phyloP scores from a whole-genome alignment of 352 stramenopile species.

The Globisporangium spiculum region DNA sequence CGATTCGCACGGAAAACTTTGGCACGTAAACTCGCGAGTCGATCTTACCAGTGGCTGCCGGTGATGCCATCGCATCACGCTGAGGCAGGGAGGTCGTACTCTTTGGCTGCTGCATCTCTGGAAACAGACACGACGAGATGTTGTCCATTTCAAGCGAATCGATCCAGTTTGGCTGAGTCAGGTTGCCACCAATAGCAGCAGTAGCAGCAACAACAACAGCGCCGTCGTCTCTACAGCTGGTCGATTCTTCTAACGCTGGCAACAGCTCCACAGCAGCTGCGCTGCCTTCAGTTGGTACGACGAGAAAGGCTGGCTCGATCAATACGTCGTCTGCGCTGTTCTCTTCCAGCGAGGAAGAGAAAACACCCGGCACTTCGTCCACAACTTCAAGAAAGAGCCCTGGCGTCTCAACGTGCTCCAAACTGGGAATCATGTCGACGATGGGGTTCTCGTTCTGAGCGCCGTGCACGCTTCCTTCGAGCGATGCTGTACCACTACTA shows the following conservation, averaged over 20 bases:
- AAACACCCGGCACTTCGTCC: too few relatives aligned
- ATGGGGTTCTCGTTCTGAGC: too few relatives aligned
- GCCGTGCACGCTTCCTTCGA: too few relatives aligned
- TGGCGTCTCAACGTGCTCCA: too few relatives aligned
- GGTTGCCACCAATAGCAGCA: neutral
- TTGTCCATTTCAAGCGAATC: neutral
- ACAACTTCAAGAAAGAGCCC: too few relatives aligned
- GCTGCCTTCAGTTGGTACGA: too few relatives aligned
- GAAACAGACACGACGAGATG: neutral
- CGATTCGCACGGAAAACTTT: conserved; percentile 1
- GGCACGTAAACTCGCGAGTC: conserved; percentile 1
- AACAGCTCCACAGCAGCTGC: too few relatives aligned
- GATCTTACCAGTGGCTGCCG: neutral
- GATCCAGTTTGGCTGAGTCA: neutral
- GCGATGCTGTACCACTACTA: neutral
- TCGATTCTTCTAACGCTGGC: neutral
- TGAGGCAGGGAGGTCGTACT: neutral
- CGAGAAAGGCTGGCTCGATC: too few relatives aligned
- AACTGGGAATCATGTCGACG: too few relatives aligned
- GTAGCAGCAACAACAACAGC: neutral
- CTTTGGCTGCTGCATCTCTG: neutral
- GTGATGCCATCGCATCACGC: neutral
- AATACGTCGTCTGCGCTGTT: too few relatives aligned
- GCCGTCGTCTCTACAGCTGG: too few relatives aligned
- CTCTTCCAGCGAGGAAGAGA: too few relatives aligned